A percentile compares a stretch with the other conserved stretches of the same genome.
Evolutionary conservation across 345 rosid genomes (phyloP).

Genomic region (Pseudoturritis turrita): DNA sequence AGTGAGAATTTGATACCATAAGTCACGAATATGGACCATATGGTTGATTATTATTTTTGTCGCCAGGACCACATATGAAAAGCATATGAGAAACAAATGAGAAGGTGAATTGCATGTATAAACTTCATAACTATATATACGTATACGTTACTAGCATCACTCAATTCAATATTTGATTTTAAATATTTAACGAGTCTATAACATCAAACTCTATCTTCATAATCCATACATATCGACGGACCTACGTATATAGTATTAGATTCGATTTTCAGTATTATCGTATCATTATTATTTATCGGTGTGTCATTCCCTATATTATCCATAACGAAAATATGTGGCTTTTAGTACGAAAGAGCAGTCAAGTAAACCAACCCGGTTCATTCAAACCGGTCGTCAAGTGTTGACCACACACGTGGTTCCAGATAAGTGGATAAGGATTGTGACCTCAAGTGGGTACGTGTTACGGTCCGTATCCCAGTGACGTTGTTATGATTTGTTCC

Average conservation of each 20-base stretch:
- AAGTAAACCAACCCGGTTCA: background rate
- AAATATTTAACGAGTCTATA: background rate
- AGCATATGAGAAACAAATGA: too few relatives aligned
- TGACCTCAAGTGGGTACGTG: slow-evolving; percentile 4
- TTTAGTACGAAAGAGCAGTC: slow-evolving; percentile 4
- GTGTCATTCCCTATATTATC: slow-evolving; percentile 7
- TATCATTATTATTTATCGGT: background rate
- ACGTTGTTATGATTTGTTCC: background rate
- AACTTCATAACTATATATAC: too few relatives aligned
- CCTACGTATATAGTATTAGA: background rate
- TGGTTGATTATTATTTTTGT: too few relatives aligned
- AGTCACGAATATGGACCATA: background rate
- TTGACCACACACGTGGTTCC: slow-evolving; percentile 30
- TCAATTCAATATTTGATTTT: background rate
- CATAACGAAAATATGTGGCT: background rate
- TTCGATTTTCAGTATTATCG: background rate
- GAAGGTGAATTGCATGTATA: too few relatives aligned
- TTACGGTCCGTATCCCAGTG: background rate
- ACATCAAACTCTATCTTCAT: background rate
- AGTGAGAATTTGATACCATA: background rate
- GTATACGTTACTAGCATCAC: background rate
- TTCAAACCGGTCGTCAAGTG: slow-evolving; percentile 4
- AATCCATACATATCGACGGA: background rate
- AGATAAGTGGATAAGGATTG: slow-evolving; percentile 21
- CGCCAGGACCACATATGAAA: too few relatives aligned